These are phyloP conservation scores for Porphyra umbilicalis DNA, from an alignment of 31 red algal species.

Conservation along the genomic window DNA sequence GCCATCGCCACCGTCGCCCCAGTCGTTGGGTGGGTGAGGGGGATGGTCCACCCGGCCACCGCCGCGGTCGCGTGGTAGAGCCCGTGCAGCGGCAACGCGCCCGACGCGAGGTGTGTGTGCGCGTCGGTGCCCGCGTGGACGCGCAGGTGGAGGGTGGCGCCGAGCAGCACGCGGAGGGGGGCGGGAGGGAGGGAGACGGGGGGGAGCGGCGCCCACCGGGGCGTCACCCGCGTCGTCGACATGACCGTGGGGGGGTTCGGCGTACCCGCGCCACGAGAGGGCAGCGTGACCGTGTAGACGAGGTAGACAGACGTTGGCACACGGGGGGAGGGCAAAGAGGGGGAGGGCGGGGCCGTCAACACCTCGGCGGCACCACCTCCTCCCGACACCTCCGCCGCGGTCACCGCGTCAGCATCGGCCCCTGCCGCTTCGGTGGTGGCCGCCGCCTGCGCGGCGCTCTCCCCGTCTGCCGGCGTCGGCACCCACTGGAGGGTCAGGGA, in stretches of 20 bases:
- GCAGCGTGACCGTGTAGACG: neutral
- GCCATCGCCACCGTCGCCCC: conserved; percentile 37
- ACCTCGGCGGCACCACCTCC: too few species aligned
- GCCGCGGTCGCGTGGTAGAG: neutral
- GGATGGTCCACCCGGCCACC: neutral
- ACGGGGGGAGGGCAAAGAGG: too few species aligned
- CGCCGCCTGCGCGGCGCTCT: neutral
- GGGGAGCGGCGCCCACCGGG: neutral
- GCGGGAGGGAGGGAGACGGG: neutral
- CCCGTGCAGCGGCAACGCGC: neutral
- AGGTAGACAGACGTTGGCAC: neutral
- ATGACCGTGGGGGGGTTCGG: neutral
- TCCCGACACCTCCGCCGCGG: neutral
- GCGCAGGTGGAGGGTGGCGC: neutral
- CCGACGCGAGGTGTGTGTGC: neutral
- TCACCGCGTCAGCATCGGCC: neutral
- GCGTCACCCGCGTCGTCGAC: neutral
- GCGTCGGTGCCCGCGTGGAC: neutral
- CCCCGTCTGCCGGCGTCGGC: neutral
- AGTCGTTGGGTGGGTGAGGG: conserved; percentile 38
- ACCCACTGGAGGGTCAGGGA: neutral
- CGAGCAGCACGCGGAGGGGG: neutral
- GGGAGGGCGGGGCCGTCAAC: neutral
- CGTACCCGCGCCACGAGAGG: neutral
- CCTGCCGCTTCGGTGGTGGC: too few species aligned